These are phyloP conservation scores for Mycena metata DNA, from an alignment of 768 basidiomycete species.

Conservation along the genomic window DNA sequence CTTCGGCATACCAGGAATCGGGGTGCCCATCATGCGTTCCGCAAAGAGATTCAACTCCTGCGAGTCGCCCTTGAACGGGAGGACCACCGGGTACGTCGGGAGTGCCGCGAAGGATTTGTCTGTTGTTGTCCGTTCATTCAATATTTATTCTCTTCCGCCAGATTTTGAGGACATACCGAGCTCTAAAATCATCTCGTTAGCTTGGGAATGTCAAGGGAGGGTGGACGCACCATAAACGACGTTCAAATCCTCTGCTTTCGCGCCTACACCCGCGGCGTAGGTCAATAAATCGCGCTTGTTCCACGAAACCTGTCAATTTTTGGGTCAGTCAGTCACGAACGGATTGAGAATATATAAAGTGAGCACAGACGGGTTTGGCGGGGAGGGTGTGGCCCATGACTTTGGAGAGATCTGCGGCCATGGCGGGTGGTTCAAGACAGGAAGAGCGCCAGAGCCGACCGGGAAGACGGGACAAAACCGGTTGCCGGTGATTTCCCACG, in stretches of 20 bases:
- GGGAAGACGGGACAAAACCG: background rate
- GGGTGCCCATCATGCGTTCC: constrained; percentile 57
- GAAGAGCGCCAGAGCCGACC: background rate
- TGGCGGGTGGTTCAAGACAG: constrained; percentile 38
- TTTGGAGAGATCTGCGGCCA: constrained; percentile 73
- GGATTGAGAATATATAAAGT: background rate
- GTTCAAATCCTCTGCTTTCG: constrained; percentile 77
- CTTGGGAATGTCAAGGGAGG: too few relatives aligned
- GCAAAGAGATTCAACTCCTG: constrained; percentile 81
- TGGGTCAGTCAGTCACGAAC: too few relatives aligned
- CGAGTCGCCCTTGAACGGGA: constrained; percentile 77
- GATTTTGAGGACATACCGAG: constrained; percentile 58
- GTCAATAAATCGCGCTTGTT: constrained; percentile 86
- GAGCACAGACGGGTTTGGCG: constrained; percentile 65
- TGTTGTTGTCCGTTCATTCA: constrained; percentile 48
- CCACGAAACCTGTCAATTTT: constrained; percentile 75
- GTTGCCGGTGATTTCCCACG: too few relatives aligned
- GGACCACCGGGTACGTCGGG: constrained; percentile 89
- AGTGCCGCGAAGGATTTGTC: constrained; percentile 80
- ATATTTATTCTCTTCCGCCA: background rate
- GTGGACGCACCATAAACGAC: constrained; percentile 75
- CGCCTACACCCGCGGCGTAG: constrained; percentile 87
- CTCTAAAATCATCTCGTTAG: constrained; percentile 49
- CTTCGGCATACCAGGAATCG: constrained; percentile 76
- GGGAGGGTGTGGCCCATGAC: constrained; percentile 71